A percentile compares a stretch with the other conserved stretches of the same genome.
These are phyloP conservation scores for Ilex asprella DNA, from an alignment of 257 asterid species.

Conservation along the genomic window DNA sequence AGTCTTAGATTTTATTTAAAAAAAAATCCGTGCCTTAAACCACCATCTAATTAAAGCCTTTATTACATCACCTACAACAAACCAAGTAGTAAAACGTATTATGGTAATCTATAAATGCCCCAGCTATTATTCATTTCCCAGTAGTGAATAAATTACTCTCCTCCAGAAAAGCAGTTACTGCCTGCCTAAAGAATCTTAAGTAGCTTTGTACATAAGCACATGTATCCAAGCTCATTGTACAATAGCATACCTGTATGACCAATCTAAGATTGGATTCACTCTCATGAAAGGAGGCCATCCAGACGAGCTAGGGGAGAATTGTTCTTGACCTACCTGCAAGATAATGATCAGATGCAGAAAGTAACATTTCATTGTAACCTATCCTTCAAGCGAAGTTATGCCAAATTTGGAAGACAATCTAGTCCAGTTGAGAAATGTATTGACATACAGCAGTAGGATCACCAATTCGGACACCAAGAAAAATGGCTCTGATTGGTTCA, in stretches of 20 bases:
- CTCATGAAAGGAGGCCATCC: constrained; percentile 99
- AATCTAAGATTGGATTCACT: constrained; percentile 94
- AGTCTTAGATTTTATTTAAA: too few species aligned
- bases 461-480: constrained; percentile 91
- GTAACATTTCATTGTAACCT: neutral
- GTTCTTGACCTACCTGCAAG: constrained; percentile 86
- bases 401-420: constrained; percentile 1
- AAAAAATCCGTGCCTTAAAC: too few species aligned
- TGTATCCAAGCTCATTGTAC: constrained; percentile 1
- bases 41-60: too few species aligned
- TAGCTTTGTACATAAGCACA: neutral
- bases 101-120: too few species aligned
- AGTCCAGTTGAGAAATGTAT: constrained; percentile 4
- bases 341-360: constrained; percentile 3
- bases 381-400: neutral
- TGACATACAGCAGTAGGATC: constrained; percentile 87
- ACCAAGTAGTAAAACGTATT: too few species aligned
- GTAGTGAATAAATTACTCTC: too few species aligned
- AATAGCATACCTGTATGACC: constrained; percentile 77
- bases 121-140: too few species aligned
- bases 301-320: constrained; percentile 91
- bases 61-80: too few species aligned
- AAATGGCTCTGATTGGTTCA: constrained; percentile 76
- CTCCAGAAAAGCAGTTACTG: too few species aligned
- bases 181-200: neutral